Evolutionary conservation across 2,329 filamentous ascomycete species (phyloP), one percentile per base, ranked within the genome.

Genomic region (Sporothrix globosa): DNA sequence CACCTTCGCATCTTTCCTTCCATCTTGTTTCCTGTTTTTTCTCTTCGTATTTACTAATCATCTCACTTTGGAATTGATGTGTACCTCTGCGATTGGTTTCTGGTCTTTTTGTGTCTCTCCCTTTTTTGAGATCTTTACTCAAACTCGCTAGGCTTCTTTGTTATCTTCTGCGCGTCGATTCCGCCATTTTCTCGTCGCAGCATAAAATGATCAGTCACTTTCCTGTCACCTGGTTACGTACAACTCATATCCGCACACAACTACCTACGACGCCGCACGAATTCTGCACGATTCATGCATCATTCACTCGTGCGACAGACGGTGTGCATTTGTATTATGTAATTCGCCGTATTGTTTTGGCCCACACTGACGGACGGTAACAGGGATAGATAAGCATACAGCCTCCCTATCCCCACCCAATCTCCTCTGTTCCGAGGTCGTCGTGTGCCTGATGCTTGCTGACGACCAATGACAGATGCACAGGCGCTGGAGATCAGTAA

Each of bases 191-290:
- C n/a, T 24, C 58, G 21, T 21, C 39, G 58, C 39, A 9, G 17
- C 39, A 39, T n/a, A 34, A 63, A 24, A n/a, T 63, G 58, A 63
- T 10, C 58, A 63, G 58, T 63, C 58, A 46, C 39, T 27, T 63
- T 63, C 46, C 52, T 14, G 14, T 5, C 24, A 30, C 24, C n/a
- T n/a, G 11, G 39, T 44, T 44, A 61, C 39, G 56, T 41, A 61
- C 56, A 21, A 21, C 56, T 19, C 30, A 60, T 10, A 24, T 9
- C 34, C 19, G 56, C 56, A 60, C 56, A 60, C 34, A 3, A n/a
- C 30, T 39, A 34, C n/a, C 41, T 17, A 27, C 30, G 19, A 56
- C 27, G 6, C 24, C 2, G 52, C 24, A 56, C 21, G 30, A 17
- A 10, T n/a, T 17, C 39, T 63, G 58, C 58, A 63, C 6, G 58